phyloP scores from a whole-genome alignment of 2,329 filamentous ascomycete species.

The Penicillium sp. region DNA sequence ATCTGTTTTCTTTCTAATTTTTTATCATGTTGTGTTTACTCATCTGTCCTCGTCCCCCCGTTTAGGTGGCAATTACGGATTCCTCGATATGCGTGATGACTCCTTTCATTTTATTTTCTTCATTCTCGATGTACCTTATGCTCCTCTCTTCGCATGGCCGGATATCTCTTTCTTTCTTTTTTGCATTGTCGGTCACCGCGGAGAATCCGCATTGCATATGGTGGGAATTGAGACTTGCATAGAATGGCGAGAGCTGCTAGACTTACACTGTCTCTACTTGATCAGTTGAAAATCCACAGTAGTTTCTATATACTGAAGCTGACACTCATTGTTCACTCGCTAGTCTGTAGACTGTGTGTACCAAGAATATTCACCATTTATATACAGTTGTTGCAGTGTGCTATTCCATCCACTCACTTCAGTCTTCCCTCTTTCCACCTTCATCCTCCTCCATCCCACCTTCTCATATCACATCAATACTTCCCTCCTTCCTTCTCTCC shows the following conservation, averaged over 20 bases:
- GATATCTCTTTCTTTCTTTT: neutral
- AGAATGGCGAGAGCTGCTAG: slow-evolving; percentile 1
- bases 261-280: neutral
- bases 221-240: neutral
- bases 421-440: too few species aligned
- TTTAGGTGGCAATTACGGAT: neutral
- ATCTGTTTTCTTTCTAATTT: neutral
- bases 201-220: slow-evolving; percentile 6
- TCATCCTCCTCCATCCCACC: neutral
- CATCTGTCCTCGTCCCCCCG: neutral
- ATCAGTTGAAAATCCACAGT: too few species aligned
- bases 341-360: too few species aligned
- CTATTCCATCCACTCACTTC: too few species aligned
- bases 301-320: too few species aligned
- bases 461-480: too few species aligned
- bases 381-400: too few species aligned
- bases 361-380: too few species aligned
- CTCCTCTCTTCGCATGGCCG: neutral
- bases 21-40: neutral
- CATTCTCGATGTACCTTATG: neutral
- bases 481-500: neutral
- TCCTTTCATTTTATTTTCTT: too few species aligned
- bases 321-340: too few species aligned
- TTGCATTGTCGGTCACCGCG: neutral
- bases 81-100: slow-evolving; percentile 3